Evolutionary conservation across 2,329 filamentous ascomycete species (phyloP).

Genomic region (Colletotrichum sp.): DNA sequence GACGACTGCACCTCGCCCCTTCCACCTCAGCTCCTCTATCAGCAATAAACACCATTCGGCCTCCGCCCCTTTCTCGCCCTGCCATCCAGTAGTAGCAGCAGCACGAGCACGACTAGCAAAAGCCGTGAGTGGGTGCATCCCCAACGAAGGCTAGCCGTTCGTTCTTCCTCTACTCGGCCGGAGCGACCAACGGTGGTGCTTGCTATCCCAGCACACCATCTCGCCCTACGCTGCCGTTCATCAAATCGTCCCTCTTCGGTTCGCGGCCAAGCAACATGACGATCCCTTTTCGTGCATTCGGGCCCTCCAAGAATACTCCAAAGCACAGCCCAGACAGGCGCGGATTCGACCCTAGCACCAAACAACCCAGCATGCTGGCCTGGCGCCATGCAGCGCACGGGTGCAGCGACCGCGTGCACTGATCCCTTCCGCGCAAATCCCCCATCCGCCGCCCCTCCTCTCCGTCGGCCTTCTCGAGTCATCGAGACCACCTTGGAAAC

Average conservation of each 20-base stretch:
- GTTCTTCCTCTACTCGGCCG: background rate
- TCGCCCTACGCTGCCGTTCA: background rate
- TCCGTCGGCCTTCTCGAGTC: background rate
- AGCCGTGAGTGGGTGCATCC: background rate
- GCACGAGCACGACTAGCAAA: background rate
- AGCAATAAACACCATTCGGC: background rate
- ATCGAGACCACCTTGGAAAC: background rate
- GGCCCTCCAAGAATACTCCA: background rate
- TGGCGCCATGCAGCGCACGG: slow-evolving; percentile 9
- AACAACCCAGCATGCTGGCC: background rate
- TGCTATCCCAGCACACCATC: background rate
- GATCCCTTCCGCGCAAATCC: background rate
- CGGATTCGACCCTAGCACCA: background rate
- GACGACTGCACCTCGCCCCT: background rate
- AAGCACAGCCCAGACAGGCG: background rate
- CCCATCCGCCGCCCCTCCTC: background rate
- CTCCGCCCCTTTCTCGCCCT: background rate
- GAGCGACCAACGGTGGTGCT: background rate
- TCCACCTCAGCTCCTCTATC: background rate
- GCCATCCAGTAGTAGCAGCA: background rate
- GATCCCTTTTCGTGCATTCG: background rate
- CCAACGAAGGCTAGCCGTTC: background rate
- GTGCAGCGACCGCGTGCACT: background rate
- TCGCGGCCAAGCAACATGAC: background rate
- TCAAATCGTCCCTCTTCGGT: background rate